Base-by-base conservation (phyloP, 768 basidiomycete species). In the Hygrocybe punicea region DNA sequence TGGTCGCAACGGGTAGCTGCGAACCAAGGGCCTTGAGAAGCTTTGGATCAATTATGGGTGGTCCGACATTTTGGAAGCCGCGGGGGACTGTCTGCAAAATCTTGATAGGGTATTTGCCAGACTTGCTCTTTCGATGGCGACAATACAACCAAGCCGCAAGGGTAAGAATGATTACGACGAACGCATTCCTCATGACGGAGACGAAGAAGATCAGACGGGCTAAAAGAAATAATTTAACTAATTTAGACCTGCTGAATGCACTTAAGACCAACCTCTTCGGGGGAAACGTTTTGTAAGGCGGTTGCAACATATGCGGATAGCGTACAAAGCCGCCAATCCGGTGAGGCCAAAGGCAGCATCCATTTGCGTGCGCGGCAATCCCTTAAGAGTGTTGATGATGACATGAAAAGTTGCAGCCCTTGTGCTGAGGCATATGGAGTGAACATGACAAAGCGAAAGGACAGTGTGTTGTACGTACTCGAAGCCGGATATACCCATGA, bases 301-400 rank as follows among this genome's bases (percentile, higher is more conserved):
- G 34, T 79, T 74, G 64, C 85, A 89, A 9, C 63, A 23, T 1
- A 79, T 78, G 13, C 89, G 86, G 56, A 94, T 87, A 17, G 70
- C 62, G 65, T 93, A 93, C 19, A 96, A 80, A 19, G 74, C 65
- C 53, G 84, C 71, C 14, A 98, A 81, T 6, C 87, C 90, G 19
- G 86, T 74, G 5, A 97, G 71, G 51, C 97, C 97, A 73, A 89
- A 95, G 0, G 94, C 94, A 0, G 97, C 95, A 69, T 99, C 93
- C 49, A 88, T 78, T 34, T 69, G 79, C 1, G 89, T 83, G 24
- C 76, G 58, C 2, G 85, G 86, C 48, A 97, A 77, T 55, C 90
- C 84, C 71, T 93, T 95, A 60, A 99, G 76, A 2, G 90, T 91
- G 71, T 98, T 89, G 75, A 98, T 98, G 68, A 98, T 87, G 63